Base-by-base conservation (phyloP, 305 asterid species). In the Fraxinus greggii region DNA sequence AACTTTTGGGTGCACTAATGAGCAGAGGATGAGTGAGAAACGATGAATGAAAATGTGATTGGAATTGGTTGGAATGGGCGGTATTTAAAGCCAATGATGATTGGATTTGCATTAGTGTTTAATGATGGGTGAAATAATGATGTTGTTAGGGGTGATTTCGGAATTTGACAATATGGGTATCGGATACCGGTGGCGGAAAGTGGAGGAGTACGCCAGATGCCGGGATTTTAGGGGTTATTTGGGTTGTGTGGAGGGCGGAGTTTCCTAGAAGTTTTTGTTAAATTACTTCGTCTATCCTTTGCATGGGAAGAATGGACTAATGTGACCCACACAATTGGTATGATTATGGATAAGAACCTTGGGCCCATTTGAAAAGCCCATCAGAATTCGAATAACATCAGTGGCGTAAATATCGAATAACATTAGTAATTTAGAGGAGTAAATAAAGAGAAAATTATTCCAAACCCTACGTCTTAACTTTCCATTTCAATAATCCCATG, bases 111-210 rank as follows among this genome's bases (percentile, higher is more conserved):
- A 89, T 89, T 19, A 76, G 63, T 19, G 63, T 29, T n/a, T 72
- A 56, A 79, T 75, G 83, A 51, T 76, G 24, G 85, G 87, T 67
- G 33, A 69, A 74, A 72, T 48, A 33, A 76, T 28, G 72, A 36
- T 4, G 54, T 61, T 7, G 35, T 32, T 0, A 79, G 83, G 93
- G 95, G 92, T 84, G 84, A 65, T 85, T 90, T 86, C 59, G 92
- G 88, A 79, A 88, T 54, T 85, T 81, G 17, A 29, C 9, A 0
- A 6, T 19, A 0, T 17, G 45, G 31, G 72, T 74, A 73, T 75
- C 3, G 77, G 74, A 51, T 78, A 33, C 89, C 90, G 90, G 86
- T 80, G 48, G 89, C 72, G 81, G 72, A 19, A 67, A 21, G 23
- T 33, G 35, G 83, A 36, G 45, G 83, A 31, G 59, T 10, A 19